Conservation (phyloP, 2,329 filamentous ascomycete species). For the Fusarium burgessii region DNA sequence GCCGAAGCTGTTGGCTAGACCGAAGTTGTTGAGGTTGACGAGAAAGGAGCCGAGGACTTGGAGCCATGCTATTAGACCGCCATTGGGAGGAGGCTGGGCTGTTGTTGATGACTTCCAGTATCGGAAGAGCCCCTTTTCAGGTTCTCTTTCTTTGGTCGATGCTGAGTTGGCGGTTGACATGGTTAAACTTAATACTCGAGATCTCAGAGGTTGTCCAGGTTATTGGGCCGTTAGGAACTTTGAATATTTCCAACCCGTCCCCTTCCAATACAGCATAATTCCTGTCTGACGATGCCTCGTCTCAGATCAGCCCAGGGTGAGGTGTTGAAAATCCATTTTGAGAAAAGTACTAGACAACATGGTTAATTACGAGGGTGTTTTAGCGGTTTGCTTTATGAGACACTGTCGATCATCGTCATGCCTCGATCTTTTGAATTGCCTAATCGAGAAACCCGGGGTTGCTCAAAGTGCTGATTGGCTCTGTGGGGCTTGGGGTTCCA, state of each 20-base stretch:
- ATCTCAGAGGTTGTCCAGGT: neutral
- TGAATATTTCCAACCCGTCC: no score
- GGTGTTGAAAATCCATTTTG: neutral
- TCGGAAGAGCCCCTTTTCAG: fast-evolving
- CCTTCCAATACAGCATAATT: no score
- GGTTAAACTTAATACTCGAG: neutral
- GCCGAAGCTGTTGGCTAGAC: neutral
- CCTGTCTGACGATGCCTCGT: neutral
- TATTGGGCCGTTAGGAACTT: no score
- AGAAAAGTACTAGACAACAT: neutral
- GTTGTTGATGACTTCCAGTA: neutral
- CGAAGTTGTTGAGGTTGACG: neutral
- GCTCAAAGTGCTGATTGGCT: neutral
- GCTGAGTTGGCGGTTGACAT: neutral
- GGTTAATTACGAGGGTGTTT: neutral
- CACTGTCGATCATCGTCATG: neutral
- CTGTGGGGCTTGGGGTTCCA: fast-evolving
- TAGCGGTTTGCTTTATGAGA: neutral
- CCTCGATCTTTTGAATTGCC: neutral
- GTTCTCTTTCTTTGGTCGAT: neutral
- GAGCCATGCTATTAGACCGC: neutral
- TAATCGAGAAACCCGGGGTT: neutral
- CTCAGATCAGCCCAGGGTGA: neutral
- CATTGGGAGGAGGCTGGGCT: neutral
- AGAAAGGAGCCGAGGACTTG: neutral